Evolutionary conservation across 148 eudicot species (phyloP).

Genomic region (Polygonum maritimum): DNA sequence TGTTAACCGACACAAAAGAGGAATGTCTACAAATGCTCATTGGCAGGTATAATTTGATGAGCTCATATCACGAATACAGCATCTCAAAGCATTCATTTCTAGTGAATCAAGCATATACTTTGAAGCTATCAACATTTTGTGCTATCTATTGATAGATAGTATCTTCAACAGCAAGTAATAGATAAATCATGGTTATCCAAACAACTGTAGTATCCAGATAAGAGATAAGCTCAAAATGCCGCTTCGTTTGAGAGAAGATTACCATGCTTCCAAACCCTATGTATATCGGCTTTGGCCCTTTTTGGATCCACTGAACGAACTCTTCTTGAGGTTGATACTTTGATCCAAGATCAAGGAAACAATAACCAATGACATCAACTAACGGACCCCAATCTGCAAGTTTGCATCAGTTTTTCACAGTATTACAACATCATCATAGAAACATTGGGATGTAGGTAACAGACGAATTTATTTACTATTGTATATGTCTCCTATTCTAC

Average conservation of each 20-base stretch:
- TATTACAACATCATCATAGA: not conserved
- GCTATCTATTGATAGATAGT: not conserved
- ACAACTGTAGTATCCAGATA: not conserved
- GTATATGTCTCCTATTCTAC: not conserved
- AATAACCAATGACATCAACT: conserved; percentile 94
- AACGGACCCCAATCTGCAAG: conserved; percentile 84
- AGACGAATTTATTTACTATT: not conserved
- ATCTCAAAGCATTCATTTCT: not conserved
- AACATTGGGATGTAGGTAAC: not conserved
- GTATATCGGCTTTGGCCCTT: conserved; percentile 72
- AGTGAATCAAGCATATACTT: no score
- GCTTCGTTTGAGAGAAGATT: conserved; percentile 12
- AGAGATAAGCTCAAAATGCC: not conserved
- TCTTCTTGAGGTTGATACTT: conserved; percentile 66
- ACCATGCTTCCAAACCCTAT: conserved; percentile 99
- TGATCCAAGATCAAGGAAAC: conserved; percentile 74
- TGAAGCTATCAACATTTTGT: no score
- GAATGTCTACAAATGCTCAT: not conserved
- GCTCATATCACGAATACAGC: not conserved
- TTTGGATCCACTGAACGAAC: conserved; percentile 63
- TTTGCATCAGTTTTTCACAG: not conserved
- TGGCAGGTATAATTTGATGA: not conserved
- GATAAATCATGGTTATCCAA: not conserved
- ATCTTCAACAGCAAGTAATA: no score
- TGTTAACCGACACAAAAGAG: not conserved